phyloP scores from a whole-genome alignment of 2,329 filamentous ascomycete species.

The Arthrobotrys iridis region DNA sequence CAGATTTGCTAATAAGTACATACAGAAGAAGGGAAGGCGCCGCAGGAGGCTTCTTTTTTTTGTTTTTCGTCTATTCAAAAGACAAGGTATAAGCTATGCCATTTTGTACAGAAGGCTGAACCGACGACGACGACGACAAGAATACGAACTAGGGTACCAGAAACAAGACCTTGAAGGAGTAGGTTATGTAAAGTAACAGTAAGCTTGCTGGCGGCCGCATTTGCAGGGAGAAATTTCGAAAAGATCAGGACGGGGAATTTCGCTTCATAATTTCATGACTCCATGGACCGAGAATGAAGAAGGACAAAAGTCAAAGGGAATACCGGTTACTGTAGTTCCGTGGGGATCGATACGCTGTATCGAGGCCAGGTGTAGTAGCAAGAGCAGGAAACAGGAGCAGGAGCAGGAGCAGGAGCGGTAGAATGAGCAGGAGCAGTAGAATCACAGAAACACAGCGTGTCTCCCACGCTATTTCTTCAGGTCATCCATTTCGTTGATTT shows the following conservation, averaged over 20 bases:
- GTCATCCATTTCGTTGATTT: slow-evolving; percentile 51
- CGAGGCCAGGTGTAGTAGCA: neutral
- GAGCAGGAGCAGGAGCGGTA: neutral
- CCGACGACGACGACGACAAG: neutral
- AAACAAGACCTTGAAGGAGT: neutral
- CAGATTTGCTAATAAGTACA: slow-evolving; percentile 20
- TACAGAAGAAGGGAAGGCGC: slow-evolving; percentile 4
- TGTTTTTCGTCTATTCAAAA: slow-evolving; percentile 10
- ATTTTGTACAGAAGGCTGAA: slow-evolving; percentile 35
- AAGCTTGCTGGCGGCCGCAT: neutral
- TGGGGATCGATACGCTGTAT: slow-evolving; percentile 6
- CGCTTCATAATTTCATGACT: slow-evolving; percentile 54
- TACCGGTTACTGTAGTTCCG: neutral
- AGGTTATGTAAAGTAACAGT: neutral
- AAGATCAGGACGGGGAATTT: slow-evolving; percentile 15
- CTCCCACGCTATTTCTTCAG: slow-evolving; percentile 33
- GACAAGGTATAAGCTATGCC: slow-evolving; percentile 19
- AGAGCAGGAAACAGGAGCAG: neutral
- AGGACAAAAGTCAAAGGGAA: neutral
- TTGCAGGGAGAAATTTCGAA: slow-evolving; percentile 12
- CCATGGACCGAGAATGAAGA: slow-evolving; percentile 28
- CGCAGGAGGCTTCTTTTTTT: slow-evolving; percentile 15
- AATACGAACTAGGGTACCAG: slow-evolving; percentile 18
- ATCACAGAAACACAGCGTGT: neutral
- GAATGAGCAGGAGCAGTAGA: neutral